Evolutionary conservation across 2,329 filamentous ascomycete species (phyloP), one percentile per base, ranked within the genome.

Genomic region (Aspergillus sp.): DNA sequence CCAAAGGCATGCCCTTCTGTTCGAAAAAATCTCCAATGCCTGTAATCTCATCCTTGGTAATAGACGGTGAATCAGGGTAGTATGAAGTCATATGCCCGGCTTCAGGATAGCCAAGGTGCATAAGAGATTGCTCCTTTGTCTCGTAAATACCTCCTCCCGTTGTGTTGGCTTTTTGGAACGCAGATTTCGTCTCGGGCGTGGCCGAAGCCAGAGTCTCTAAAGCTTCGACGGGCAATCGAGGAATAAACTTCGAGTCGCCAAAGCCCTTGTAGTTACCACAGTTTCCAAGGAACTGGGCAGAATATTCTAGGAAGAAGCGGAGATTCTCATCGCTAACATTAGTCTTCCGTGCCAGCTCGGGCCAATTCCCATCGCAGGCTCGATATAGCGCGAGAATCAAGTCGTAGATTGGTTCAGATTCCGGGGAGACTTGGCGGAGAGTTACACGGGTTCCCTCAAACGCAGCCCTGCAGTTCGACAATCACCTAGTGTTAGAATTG

Each of bases 181-280:
- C 82, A 60, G 81, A 80, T 67, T 83, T 79, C 6, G 88, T 85
- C 53, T 88, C 84, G 2, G 84, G 76, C 0, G 75, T 77, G 15
- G 83, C 81, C 15, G 81, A 79, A 44, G 88, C 87, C 34, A 93
- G 79, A 59, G 87, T 83, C 50, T 84, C 81, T 58, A 93, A 82
- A 5, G 81, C 83, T 57, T 84, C 82, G 64, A 86, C 82, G 6
- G 82, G 79, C 67, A 89, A 85, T 64, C 89, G 82, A 2, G 90
- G 90, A 56, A 95, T 83, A 70, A 95, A 93, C 71, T 95, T 95
- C 66, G 88, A 85, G 74, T 95, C 90, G 43, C 91, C 91, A 67
- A 93, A 93, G 65, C 89, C 89, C 78, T 93, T 93, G 78, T 93
- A 95, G 74, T 95, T 95, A 62, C 91, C 89, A 60, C 82, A 82